Base-by-base conservation (phyloP, 208 protist genomes). In the Leishmania tarentolae region DNA sequence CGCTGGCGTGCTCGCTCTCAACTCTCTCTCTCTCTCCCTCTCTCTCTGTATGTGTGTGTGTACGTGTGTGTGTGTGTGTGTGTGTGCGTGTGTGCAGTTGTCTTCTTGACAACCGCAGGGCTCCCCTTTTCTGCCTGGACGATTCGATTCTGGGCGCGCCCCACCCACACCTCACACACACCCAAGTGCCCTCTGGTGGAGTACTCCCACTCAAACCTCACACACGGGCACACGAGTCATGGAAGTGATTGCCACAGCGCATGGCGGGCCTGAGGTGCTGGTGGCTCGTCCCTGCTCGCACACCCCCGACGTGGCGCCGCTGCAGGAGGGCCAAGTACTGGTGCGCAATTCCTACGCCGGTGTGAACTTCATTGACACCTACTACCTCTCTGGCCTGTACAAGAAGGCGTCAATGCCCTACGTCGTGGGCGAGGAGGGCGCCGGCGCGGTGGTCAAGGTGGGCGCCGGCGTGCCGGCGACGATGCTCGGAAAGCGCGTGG, bases 341-440 rank as follows among this genome's bases (percentile, higher is more conserved):
- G 89, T 52, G 24, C 61, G 73, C 37, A 94, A 92, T 83, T 65
- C 61, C 1, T 94, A 92, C 83, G 87, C 91, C 7, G 95, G 95
- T 35, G 86, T 98, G 44, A 98, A 98, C 88, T 98, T 98, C 82
- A 98, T 98, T 75, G 97, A 98, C 84, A 96, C 93, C 3, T 98
- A 98, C 88, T 96, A 89, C 81, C 90, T 96, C 59, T 79, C 40
- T 6, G 94, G 97, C 0, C 85, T 98, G 13, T 97, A 96, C 86
- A 87, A 87, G 84, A 94, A 93, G 75, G 79, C 86, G 56, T 6
- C 78, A 35, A 57, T 97, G 44, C 97, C 96, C 2, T 97, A 91
- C 75, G 85, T 90, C 42, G 75, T 87, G 5, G 96, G 97, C 37
- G 86, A 91, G 59, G 95, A 98, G 76, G 96, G 93, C 47, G 83